These are phyloP conservation scores for Paracorniculantispora psalliotae DNA, from an alignment of 2,329 filamentous ascomycete species.

Conservation along the genomic window DNA sequence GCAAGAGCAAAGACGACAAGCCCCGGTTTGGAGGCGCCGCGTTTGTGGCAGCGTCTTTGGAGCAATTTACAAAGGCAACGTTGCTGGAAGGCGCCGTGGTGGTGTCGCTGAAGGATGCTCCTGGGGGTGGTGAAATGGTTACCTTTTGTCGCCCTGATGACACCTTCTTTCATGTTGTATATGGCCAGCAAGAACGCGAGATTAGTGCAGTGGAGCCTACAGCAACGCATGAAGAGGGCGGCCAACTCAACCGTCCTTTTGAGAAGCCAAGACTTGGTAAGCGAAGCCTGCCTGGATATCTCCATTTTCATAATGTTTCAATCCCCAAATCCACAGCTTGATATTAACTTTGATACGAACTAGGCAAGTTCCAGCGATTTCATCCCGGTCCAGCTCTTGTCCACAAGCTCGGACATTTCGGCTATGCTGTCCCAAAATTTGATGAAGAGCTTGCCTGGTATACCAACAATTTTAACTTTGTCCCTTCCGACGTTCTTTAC, in stretches of 20 bases:
- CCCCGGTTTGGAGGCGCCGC: slow-evolving; percentile 21
- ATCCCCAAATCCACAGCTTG: neutral
- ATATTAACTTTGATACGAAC: neutral
- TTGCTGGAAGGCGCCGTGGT: slow-evolving; percentile 11
- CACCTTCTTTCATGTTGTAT: slow-evolving; percentile 23
- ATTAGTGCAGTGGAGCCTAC: slow-evolving; percentile 1
- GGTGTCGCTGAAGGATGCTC: slow-evolving; percentile 1
- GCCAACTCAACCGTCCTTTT: neutral
- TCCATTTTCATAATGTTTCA: neutral
- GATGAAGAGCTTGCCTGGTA: slow-evolving; percentile 32
- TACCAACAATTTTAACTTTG: slow-evolving; percentile 36
- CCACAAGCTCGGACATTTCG: slow-evolving; percentile 38
- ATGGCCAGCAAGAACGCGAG: slow-evolving; percentile 20
- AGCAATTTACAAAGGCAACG: slow-evolving; percentile 15
- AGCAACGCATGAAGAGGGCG: slow-evolving; percentile 2
- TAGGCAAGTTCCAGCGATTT: neutral
- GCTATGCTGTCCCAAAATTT: slow-evolving; percentile 29
- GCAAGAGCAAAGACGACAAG: slow-evolving; percentile 15
- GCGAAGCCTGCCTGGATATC: neutral
- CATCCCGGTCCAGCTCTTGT: slow-evolving; percentile 28
- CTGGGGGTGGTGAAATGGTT: slow-evolving; percentile 24
- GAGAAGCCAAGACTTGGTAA: neutral
- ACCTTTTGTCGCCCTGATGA: slow-evolving; percentile 31
- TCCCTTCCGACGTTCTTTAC: slow-evolving; percentile 29
- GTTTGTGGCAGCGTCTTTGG: slow-evolving; percentile 22